Percentiles rank a stretch among this genome's conserved stretches.
Evolutionary conservation across 805 yeast species (phyloP).

Genomic region (Cyberlindnera xishuangbannaensis): DNA sequence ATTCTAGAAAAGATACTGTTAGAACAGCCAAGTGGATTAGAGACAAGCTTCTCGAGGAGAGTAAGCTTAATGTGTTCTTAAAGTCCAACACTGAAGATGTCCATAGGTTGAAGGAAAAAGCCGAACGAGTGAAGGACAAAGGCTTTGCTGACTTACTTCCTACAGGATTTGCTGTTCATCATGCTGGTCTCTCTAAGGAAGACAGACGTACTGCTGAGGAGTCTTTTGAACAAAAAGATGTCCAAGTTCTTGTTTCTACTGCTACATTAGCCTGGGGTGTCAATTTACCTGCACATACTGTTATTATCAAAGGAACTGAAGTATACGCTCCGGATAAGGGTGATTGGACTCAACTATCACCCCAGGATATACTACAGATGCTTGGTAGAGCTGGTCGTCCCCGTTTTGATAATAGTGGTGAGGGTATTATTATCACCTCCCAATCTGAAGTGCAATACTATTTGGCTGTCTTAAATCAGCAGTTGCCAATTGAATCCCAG

Average conservation of each 20-base stretch:
- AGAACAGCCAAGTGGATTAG: constrained; percentile 74
- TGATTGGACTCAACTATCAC: constrained; percentile 83
- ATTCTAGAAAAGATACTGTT: constrained; percentile 86
- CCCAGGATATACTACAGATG: constrained; percentile 95
- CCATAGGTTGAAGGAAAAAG: constrained; percentile 61
- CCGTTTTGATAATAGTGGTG: constrained; percentile 85
- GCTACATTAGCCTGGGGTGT: constrained; percentile 98
- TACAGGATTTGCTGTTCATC: constrained; percentile 82
- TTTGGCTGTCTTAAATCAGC: constrained; percentile 85
- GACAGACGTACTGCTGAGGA: constrained; percentile 82
- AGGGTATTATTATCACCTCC: constrained; percentile 87
- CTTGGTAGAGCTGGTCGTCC: constrained; percentile 99
- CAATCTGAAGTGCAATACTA: constrained; percentile 84
- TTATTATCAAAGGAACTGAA: constrained; percentile 88
- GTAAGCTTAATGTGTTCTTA: constrained; percentile 38
- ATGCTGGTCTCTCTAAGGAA: constrained; percentile 73
- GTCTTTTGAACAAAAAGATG: constrained; percentile 79
- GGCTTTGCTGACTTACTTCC: constrained; percentile 56
- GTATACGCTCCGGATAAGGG: constrained; percentile 90
- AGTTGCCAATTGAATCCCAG: constrained; percentile 89
- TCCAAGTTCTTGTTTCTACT: constrained; percentile 81
- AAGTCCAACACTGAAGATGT: constrained; percentile 43
- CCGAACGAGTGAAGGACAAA: constrained; percentile 46
- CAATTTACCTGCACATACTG: constrained; percentile 91
- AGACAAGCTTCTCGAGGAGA: constrained; percentile 54